Evolutionary conservation across 2,329 filamentous ascomycete species (phyloP).

Genomic region (Beauveria sp.): DNA sequence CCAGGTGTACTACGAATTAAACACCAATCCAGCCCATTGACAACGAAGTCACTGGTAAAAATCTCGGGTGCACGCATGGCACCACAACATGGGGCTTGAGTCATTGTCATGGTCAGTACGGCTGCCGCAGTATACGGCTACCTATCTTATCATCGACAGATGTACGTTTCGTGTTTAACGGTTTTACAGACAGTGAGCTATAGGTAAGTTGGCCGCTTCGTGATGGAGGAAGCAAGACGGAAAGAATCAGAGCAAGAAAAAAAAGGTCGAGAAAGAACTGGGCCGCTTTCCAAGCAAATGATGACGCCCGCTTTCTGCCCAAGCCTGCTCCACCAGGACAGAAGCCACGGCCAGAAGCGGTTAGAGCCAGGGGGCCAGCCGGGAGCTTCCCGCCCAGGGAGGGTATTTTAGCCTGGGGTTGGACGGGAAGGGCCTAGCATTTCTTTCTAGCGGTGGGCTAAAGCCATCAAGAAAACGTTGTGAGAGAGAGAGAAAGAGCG

Average conservation of each 20-base stretch:
- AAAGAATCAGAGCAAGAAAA: background rate
- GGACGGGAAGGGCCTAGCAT: background rate
- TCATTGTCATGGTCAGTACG: too few relatives aligned
- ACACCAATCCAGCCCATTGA: background rate
- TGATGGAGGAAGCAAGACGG: background rate
- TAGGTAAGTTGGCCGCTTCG: background rate
- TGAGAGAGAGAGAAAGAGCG: background rate
- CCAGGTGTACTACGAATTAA: too few relatives aligned
- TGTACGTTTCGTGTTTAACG: too few relatives aligned
- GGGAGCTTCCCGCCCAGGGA: constrained; percentile 2
- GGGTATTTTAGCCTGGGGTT: background rate
- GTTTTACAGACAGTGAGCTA: background rate
- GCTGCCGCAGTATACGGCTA: too few relatives aligned
- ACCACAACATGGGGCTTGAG: too few relatives aligned
- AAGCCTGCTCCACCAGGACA: background rate
- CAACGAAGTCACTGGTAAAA: background rate
- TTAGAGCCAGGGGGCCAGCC: constrained; percentile 2
- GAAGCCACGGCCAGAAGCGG: background rate
- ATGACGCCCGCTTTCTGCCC: constrained; percentile 6
- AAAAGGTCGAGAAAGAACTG: background rate
- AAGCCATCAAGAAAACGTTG: background rate
- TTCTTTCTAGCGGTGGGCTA: background rate
- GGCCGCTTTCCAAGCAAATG: background rate
- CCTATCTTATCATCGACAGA: too few relatives aligned
- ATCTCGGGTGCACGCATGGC: background rate